Conservation (phyloP, 345 rosid genomes). For the Durio zibethinus region DNA sequence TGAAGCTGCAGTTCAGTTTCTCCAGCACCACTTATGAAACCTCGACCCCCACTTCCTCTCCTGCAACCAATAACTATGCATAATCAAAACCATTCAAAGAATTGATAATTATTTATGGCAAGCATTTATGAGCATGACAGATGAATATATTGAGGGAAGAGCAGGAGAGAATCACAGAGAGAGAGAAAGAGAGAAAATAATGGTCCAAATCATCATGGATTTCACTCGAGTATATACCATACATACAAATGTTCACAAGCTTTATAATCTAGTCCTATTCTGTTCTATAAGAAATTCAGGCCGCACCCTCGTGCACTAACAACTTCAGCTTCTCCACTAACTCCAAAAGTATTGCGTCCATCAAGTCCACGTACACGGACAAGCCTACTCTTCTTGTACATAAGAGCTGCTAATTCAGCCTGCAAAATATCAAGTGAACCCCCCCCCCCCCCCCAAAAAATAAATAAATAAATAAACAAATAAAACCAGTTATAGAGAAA, state of each 20-base stretch:
- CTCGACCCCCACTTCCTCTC: constrained; percentile 93
- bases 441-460: background rate
- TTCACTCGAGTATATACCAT: background rate
- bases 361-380: constrained; percentile 78
- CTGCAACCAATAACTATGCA: constrained; percentile 39
- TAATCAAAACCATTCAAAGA: constrained; percentile 2
- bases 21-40: constrained; percentile 95
- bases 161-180: background rate
- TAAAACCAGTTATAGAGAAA: background rate
- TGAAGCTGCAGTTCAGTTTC: constrained; percentile 99
- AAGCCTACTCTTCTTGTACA: constrained; percentile 85
- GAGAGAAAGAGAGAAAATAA: background rate
- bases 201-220: background rate
- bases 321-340: constrained; percentile 87
- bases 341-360: constrained; percentile 75
- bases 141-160: background rate
- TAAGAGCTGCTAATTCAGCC: constrained; percentile 92
- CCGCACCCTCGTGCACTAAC: constrained; percentile 95
- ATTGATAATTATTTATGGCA: background rate
- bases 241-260: background rate
- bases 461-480: background rate
- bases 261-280: background rate
- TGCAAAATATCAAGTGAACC: constrained; percentile 23
- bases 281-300: constrained; percentile 9
- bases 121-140: background rate